A percentile compares a stretch with the other conserved stretches of the same genome.
Evolutionary conservation across 2,329 filamentous ascomycete species (phyloP).

Genomic region (Hypoxylon sp.): DNA sequence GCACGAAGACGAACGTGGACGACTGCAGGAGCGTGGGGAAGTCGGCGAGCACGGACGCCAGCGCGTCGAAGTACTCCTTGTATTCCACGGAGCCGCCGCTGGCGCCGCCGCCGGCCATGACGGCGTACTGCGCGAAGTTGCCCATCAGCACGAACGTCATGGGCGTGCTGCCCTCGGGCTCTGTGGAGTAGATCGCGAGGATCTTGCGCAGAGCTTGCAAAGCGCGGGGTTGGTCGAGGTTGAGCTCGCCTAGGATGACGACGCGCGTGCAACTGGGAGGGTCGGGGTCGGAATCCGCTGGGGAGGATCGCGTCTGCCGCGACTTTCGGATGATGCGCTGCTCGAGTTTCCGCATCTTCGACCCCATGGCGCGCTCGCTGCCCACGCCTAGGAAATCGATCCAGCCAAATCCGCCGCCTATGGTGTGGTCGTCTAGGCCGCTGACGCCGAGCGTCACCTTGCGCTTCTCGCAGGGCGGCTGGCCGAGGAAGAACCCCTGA

Average conservation of each 20-base stretch:
- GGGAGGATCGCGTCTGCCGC: slow-evolving; percentile 48
- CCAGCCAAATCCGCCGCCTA: slow-evolving; percentile 92
- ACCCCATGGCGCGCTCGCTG: slow-evolving; percentile 85
- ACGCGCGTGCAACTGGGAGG: slow-evolving; percentile 64
- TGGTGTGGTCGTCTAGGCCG: slow-evolving; percentile 70
- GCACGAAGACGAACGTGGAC: slow-evolving; percentile 91
- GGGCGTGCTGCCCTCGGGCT: slow-evolving; percentile 74
- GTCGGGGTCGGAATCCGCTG: slow-evolving; percentile 50
- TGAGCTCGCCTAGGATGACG: slow-evolving; percentile 86
- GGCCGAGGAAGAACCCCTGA: slow-evolving; percentile 88
- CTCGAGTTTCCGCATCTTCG: slow-evolving; percentile 86
- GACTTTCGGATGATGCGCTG: slow-evolving; percentile 69
- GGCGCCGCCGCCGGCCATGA: slow-evolving; percentile 75
- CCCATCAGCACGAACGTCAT: slow-evolving; percentile 86
- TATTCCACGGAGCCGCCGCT: slow-evolving; percentile 91
- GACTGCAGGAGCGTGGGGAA: slow-evolving; percentile 83
- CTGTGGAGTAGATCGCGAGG: slow-evolving; percentile 77
- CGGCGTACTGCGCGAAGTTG: slow-evolving; percentile 79
- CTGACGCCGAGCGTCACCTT: slow-evolving; percentile 81
- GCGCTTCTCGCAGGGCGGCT: slow-evolving; percentile 89
- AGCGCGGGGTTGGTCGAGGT: slow-evolving; percentile 85
- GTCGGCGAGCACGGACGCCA: slow-evolving; percentile 85
- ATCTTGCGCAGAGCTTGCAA: slow-evolving; percentile 85
- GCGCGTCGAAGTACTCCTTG: slow-evolving; percentile 93
- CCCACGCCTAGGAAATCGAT: slow-evolving; percentile 95